Conservation (phyloP, 306 rosid genomes). For the Rubus idaeus region DNA sequence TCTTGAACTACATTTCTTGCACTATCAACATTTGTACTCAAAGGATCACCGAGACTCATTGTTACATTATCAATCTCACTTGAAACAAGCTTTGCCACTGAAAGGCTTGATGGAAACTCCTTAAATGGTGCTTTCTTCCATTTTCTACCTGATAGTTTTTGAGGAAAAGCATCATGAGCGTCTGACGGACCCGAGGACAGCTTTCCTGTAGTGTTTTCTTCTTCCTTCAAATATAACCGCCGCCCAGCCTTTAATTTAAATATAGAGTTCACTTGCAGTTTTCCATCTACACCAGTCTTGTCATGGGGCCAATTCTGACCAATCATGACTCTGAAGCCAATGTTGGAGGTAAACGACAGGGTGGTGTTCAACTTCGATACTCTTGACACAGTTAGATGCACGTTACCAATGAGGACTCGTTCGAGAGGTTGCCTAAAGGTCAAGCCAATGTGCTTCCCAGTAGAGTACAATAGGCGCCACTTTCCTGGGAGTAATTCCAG, state of each 20-base stretch:
- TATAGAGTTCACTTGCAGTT: slow-evolving; percentile 56
- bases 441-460: slow-evolving; percentile 90
- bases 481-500: slow-evolving; percentile 86
- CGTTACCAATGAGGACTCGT: slow-evolving; percentile 73
- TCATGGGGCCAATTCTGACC: slow-evolving; percentile 88
- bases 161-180: slow-evolving; percentile 50
- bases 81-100: slow-evolving; percentile 70
- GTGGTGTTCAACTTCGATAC: slow-evolving; percentile 47
- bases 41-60: slow-evolving; percentile 62
- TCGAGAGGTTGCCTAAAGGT: slow-evolving; percentile 83
- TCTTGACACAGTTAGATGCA: slow-evolving; percentile 62
- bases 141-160: slow-evolving; percentile 59
- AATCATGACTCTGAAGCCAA: slow-evolving; percentile 73
- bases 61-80: slow-evolving; percentile 64
- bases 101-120: slow-evolving; percentile 92
- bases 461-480: slow-evolving; percentile 91
- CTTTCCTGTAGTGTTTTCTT: slow-evolving; percentile 47
- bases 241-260: slow-evolving; percentile 62
- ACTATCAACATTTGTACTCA: slow-evolving; percentile 41
- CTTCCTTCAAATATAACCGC: slow-evolving; percentile 70
- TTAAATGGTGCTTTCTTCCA: slow-evolving; percentile 87
- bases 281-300: slow-evolving; percentile 74
- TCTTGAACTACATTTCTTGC: slow-evolving; percentile 67
- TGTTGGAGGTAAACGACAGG: slow-evolving; percentile 57
- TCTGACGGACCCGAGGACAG: slow-evolving; percentile 43